phyloP scores from a whole-genome alignment of 75 land plant species.

The Cryptomeria japonica region DNA sequence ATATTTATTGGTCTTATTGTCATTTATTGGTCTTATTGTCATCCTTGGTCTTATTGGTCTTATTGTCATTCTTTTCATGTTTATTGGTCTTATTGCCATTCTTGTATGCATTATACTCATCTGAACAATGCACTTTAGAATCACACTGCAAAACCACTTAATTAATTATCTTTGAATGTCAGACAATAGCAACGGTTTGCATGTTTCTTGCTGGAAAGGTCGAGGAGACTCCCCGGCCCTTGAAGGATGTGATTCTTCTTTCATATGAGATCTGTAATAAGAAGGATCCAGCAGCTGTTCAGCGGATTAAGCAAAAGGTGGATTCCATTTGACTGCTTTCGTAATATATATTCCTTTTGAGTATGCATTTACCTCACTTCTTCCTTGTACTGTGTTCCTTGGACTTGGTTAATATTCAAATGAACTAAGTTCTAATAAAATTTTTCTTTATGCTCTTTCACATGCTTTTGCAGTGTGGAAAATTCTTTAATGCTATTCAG shows the following conservation, averaged over 20 bases:
- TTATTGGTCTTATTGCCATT: too few species aligned
- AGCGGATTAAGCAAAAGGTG: constrained; percentile 83
- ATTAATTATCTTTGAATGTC: constrained; percentile 9
- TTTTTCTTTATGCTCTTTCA: neutral
- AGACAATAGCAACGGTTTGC: constrained; percentile 93
- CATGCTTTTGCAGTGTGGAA: neutral
- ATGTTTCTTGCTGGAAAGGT: constrained; percentile 98
- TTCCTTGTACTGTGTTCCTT: neutral
- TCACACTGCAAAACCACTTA: neutral
- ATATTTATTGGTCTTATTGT: neutral
- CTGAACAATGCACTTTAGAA: neutral
- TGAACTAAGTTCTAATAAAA: neutral
- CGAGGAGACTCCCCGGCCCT: constrained; percentile 86
- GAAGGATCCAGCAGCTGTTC: constrained; percentile 80
- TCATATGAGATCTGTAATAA: constrained; percentile 76
- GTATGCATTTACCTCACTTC: neutral
- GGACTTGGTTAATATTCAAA: neutral
- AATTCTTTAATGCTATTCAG: neutral
- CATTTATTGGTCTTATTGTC: neutral
- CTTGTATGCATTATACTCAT: neutral
- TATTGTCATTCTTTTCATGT: too few species aligned
- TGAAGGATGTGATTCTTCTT: constrained; percentile 79
- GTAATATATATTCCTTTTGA: constrained; percentile 1
- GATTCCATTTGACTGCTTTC: constrained; percentile 9
- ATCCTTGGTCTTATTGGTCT: neutral